Evolutionary conservation across 108 stramenopile species (phyloP), one percentile per base, ranked within the genome.

Genomic region (Stephanodiscus minutulus): DNA sequence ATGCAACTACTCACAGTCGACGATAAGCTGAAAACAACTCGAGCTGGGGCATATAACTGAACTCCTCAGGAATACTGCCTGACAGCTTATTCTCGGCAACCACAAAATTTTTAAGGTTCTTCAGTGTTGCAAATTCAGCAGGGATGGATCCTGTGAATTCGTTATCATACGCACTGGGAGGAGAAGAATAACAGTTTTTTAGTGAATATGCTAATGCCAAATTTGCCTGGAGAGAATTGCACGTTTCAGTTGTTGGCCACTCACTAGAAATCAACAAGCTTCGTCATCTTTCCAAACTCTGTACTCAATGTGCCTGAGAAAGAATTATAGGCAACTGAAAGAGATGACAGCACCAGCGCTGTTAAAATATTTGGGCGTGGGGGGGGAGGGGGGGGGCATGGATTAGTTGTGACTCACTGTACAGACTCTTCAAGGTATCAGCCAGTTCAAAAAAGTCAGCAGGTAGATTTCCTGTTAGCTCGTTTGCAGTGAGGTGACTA

Each of bases 101-200:
- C 33, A 73, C 85, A 8, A 91, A 59, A 27, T 62, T 68, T 50
- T 72, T 31, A 0, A 91, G 77, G 53, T 74, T 63, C 15, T 74
- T 64, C 27, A 88, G 62, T 12, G 61, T 52, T 10, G 72, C 70
- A 24, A 88, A 35, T 56, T 86, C 85, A 24, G 70, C 17, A 18
- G 90, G 90, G 9, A 91, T 74, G 6, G 72, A 29, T 22, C 90
- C 90, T 8, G 77, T 68, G 31, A 91, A 91, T 17, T 84, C 85
- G 43, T 76, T 79, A 62, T 53, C 44, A 78, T 61, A 54, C 15
- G 69, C 54, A 47, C 44, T 49, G 25, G 6, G 62, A 41, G 44
- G 21, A 44, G 44, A n/a, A n/a, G 4, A 53, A 24, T 2, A 12
- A 25, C 1, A 0, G 20, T 20, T 7, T 15, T 25, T 53, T 41